A percentile compares a stretch with the other conserved stretches of the same genome.
Conservation (phyloP, 2,329 filamentous ascomycete genomes). For the Colletotrichum sp. region DNA sequence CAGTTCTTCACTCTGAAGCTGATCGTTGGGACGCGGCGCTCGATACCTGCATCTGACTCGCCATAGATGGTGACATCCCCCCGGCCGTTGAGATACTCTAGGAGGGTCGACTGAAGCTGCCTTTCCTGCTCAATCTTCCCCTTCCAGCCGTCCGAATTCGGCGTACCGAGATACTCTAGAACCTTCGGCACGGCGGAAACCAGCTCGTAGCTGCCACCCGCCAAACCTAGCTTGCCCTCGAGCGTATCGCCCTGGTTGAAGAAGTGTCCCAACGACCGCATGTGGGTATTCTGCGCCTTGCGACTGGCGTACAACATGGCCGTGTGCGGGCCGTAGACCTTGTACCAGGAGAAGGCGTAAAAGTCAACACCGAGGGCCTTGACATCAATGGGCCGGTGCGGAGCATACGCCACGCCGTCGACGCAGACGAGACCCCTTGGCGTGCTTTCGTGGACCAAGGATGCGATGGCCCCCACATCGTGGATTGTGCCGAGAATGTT, state of each 20-base stretch:
- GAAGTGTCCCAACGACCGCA: constrained; percentile 66
- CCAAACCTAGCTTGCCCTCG: constrained; percentile 71
- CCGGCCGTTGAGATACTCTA: constrained; percentile 61
- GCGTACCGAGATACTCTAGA: constrained; percentile 61
- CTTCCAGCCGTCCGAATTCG: constrained; percentile 48
- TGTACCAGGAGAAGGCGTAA: constrained; percentile 84
- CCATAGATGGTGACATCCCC: constrained; percentile 64
- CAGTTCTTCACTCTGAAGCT: constrained; percentile 67
- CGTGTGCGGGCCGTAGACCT: constrained; percentile 80
- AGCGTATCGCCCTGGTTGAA: constrained; percentile 68
- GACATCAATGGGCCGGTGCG: constrained; percentile 74
- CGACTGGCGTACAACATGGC: constrained; percentile 71
- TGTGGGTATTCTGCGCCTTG: constrained; percentile 52
- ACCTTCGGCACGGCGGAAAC: constrained; percentile 67
- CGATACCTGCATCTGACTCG: constrained; percentile 49
- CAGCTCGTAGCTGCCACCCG: constrained; percentile 74
- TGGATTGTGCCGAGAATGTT: constrained; percentile 78
- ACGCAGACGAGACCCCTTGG: constrained; percentile 70
- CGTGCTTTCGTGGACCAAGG: constrained; percentile 51
- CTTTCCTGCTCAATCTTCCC: constrained; percentile 64
- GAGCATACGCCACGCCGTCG: constrained; percentile 79
- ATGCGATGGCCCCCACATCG: constrained; percentile 61
- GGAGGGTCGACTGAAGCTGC: constrained; percentile 60
- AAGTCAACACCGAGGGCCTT: constrained; percentile 73
- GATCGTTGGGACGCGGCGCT: constrained; percentile 66